A percentile compares a stretch with the other conserved stretches of the same genome.
These are phyloP conservation scores for Diplodia seriata DNA, from an alignment of 2,329 filamentous ascomycete genomes.

Conservation along the genomic window DNA sequence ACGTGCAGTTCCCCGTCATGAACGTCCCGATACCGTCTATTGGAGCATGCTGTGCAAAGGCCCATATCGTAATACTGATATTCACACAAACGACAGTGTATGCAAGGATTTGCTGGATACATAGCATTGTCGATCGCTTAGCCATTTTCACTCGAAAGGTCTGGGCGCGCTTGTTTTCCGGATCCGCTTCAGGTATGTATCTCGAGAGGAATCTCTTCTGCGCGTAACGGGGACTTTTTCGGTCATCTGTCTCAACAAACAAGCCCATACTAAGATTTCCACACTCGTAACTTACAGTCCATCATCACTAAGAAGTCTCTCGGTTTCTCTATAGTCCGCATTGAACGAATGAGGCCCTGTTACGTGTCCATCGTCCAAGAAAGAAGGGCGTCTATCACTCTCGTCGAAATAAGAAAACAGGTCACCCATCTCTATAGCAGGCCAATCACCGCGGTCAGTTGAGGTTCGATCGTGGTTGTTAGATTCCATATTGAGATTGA, in stretches of 20 bases:
- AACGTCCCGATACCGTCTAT: neutral
- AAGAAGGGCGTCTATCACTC: too few relatives aligned
- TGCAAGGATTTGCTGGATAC: neutral
- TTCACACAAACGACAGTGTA: neutral
- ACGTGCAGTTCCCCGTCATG: constrained; percentile 22
- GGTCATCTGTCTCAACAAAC: neutral
- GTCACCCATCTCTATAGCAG: too few relatives aligned
- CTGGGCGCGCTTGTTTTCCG: neutral
- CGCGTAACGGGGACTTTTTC: neutral
- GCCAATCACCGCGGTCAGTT: too few relatives aligned
- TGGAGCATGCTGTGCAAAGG: neutral
- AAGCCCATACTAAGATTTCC: fast-evolving
- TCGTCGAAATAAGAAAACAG: too few relatives aligned
- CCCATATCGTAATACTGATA: neutral
- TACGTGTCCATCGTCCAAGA: too few relatives aligned
- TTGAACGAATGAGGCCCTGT: too few relatives aligned
- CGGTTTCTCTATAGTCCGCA: neutral
- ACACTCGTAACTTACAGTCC: neutral
- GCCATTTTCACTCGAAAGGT: neutral
- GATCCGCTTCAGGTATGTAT: neutral
- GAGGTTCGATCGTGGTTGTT: too few relatives aligned
- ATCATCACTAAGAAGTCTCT: neutral
- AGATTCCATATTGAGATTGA: too few relatives aligned
- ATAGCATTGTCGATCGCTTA: neutral
- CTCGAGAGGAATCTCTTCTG: neutral